Base-by-base conservation (phyloP, 2,329 filamentous ascomycete genomes). In the Microsporum audouinii region DNA sequence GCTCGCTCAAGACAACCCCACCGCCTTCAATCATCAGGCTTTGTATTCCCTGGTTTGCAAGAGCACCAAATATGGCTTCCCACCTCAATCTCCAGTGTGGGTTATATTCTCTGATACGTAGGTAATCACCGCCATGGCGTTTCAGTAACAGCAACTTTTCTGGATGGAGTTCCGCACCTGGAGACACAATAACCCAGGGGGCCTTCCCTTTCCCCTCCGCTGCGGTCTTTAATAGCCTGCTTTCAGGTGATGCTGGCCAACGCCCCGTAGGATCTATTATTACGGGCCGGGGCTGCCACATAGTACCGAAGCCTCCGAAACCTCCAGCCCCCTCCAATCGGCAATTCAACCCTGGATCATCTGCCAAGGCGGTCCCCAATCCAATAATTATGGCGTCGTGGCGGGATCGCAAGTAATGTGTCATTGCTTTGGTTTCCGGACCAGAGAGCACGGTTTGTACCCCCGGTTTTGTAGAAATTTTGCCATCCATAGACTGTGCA, bases 1-100 rank as follows among this genome's bases (percentile, higher is more conserved):
- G 75, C 41, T 87, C 83, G 70, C 94, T 95, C 70, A 97, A 89
- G 38, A 96, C 84, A 8, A 80, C 78, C 0, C 83, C 91, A 8
- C 92, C 92, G 0, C 92, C 92, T 72, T 97, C 92, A 57, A 97
- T 81, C 92, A 96, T 96, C 62, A 96, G 79, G 70, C 90, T 96
- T 59, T 75, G 73, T 51, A 96, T 76, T 1, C 85, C 84, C 66
- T 88, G 79, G 0, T 70, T 71, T 33, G 73, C 75, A 38, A 95
- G 72, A 2, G 78, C 76, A 17, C 73, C 73, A 34, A 95, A 74
- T 14, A 95, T 80, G 45, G 80, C 78, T 8, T 72, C 72, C 90
- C 89, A 95, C 17, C 78, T 73, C 64, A 88, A 79, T 60, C 79
- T 75, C 70, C 72, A 73, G 36, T 75, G 69, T 14, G 69, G 75